These are phyloP conservation scores for Epicoccum sorghinum DNA, from an alignment of 2,329 filamentous ascomycete species.

Conservation along the genomic window DNA sequence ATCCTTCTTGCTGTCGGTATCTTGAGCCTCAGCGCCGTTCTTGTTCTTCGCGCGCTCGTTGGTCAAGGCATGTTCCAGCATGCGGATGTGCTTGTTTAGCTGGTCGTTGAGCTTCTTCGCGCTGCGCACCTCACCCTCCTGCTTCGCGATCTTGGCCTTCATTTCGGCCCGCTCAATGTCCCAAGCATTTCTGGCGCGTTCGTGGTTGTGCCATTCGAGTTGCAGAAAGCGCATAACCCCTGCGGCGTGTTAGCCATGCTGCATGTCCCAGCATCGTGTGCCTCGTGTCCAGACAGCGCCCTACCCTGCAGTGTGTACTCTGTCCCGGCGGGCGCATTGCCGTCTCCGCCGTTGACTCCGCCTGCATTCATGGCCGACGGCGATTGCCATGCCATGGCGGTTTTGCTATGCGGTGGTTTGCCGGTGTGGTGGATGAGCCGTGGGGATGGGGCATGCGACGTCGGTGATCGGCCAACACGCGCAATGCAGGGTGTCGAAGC, in stretches of 20 bases:
- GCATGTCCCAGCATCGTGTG: slow-evolving; percentile 7
- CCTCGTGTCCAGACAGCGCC: slow-evolving; percentile 11
- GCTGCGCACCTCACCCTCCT: slow-evolving; percentile 87
- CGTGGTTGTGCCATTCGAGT: slow-evolving; percentile 98
- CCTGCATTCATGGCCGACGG: slow-evolving; percentile 67
- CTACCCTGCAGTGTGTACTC: slow-evolving; percentile 76
- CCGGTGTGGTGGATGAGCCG: slow-evolving; percentile 32
- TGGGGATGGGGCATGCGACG: slow-evolving; percentile 38
- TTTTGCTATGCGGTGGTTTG: slow-evolving; percentile 26
- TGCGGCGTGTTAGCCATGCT: slow-evolving; percentile 47
- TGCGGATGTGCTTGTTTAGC: slow-evolving; percentile 85
- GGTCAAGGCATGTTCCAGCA: slow-evolving; percentile 87
- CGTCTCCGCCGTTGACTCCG: slow-evolving; percentile 57
- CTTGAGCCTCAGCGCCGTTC: slow-evolving; percentile 57
- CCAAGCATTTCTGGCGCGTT: slow-evolving; percentile 97
- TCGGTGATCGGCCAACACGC: slow-evolving; percentile 30
- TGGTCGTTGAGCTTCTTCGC: slow-evolving; percentile 88
- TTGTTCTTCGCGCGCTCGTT: slow-evolving; percentile 77
- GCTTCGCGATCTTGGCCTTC: slow-evolving; percentile 93
- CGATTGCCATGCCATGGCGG: slow-evolving; percentile 73
- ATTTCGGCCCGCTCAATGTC: slow-evolving; percentile 99
- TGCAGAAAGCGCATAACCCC: slow-evolving; percentile 99
- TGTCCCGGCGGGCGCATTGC: slow-evolving; percentile 63
- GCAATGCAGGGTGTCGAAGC: slow-evolving; percentile 25
- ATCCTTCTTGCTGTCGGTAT: slow-evolving; percentile 51